Conservation (phyloP, 106 monocot genomes). For the Chionographis japonica region DNA sequence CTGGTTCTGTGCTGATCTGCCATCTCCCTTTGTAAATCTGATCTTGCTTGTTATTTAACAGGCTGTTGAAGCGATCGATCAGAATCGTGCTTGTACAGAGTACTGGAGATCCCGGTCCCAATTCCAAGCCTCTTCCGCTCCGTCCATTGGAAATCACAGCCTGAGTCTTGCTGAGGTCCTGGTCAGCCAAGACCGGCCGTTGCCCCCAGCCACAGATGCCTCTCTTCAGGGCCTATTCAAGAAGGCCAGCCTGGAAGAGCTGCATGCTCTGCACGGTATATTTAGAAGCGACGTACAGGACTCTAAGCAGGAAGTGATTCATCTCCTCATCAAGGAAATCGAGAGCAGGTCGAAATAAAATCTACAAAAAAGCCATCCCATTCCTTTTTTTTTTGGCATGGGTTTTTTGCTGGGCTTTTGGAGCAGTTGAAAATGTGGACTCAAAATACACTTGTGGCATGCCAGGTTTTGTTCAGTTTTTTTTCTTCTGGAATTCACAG, state of each 20-base stretch:
- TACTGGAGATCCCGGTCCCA: slow-evolving; percentile 42
- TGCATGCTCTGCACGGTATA: slow-evolving; percentile 25
- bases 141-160: neutral
- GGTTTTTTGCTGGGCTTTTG: too few species aligned
- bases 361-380: neutral
- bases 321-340: slow-evolving; percentile 30
- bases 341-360: slow-evolving; percentile 8
- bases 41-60: slow-evolving; percentile 7
- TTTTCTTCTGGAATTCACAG: too few species aligned
- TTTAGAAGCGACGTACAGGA: slow-evolving; percentile 14
- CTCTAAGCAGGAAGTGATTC: slow-evolving; percentile 13
- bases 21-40: neutral
- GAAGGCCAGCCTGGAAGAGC: slow-evolving; percentile 43
- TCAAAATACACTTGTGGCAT: too few species aligned
- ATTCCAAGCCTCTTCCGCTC: neutral
- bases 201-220: slow-evolving; percentile 1
- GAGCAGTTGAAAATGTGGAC: too few species aligned
- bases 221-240: slow-evolving; percentile 35
- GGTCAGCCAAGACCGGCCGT: neutral
- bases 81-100: slow-evolving; percentile 26
- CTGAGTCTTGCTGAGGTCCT: neutral
- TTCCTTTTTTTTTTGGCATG: too few species aligned
- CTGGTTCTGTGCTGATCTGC: too few species aligned
- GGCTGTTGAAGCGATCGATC: slow-evolving; percentile 58
- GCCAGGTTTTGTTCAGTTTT: too few species aligned